Evolutionary conservation across 2,329 filamentous ascomycete genomes (phyloP).

Genomic region (Beauveria asiatica): DNA sequence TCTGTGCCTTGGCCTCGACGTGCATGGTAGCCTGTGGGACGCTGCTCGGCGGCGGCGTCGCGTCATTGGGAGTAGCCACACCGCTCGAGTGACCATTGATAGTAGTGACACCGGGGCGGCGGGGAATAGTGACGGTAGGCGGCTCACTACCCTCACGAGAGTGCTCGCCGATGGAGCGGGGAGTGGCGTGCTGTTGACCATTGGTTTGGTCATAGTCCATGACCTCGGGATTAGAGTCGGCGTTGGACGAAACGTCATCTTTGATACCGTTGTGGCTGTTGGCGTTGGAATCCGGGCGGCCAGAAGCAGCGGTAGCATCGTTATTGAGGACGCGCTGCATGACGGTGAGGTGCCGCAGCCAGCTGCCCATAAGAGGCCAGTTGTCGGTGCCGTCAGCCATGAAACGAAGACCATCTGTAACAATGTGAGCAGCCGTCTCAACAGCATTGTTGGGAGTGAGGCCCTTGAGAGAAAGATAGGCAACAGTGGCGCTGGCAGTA

Average conservation of each 20-base stretch:
- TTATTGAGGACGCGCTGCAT: constrained; percentile 54
- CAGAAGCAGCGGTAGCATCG: constrained; percentile 30
- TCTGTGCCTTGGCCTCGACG: constrained; percentile 29
- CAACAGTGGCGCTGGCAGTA: constrained; percentile 51
- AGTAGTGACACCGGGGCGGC: constrained; percentile 47
- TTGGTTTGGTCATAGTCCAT: constrained; percentile 48
- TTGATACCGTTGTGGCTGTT: constrained; percentile 30
- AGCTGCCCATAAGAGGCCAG: constrained; percentile 51
- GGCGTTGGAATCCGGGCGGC: constrained; percentile 27
- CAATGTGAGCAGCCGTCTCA: constrained; percentile 49
- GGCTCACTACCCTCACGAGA: constrained; percentile 46
- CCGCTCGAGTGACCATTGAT: constrained; percentile 49
- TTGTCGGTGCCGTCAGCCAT: constrained; percentile 51
- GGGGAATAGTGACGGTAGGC: constrained; percentile 31
- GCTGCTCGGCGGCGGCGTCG: constrained; percentile 10
- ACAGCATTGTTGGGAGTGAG: constrained; percentile 47
- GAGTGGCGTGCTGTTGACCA: constrained; percentile 22
- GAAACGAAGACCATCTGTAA: constrained; percentile 49
- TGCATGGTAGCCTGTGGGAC: constrained; percentile 18
- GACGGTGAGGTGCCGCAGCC: constrained; percentile 51
- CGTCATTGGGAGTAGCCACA: constrained; percentile 16
- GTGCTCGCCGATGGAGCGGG: constrained; percentile 30
- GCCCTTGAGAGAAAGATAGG: constrained; percentile 54
- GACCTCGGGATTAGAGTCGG: constrained; percentile 44
- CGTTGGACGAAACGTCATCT: constrained; percentile 47